phyloP scores from a whole-genome alignment of 1,284 basidiomycete genomes.

The Ustilago tritici region DNA sequence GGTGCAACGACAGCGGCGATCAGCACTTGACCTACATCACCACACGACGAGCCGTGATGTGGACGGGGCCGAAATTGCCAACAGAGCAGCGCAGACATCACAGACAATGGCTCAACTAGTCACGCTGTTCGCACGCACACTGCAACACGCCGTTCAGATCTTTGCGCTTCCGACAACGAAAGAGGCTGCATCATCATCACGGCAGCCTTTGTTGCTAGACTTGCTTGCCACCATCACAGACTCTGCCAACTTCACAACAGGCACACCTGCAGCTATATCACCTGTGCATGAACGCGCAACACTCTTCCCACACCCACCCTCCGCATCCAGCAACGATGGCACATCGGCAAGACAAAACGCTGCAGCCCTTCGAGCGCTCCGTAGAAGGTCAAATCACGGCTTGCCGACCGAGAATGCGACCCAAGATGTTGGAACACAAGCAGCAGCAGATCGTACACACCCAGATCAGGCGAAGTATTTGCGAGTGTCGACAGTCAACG shows the following conservation, averaged over 20 bases:
- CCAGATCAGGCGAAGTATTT: slow-evolving; percentile 1
- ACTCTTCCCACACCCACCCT: slow-evolving; percentile 11
- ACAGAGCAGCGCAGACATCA: slow-evolving; percentile 22
- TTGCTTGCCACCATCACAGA: slow-evolving; percentile 26
- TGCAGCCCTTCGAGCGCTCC: slow-evolving; percentile 27
- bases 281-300: slow-evolving; percentile 22
- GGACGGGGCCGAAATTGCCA: background rate
- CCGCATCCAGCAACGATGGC: slow-evolving; percentile 4
- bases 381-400: slow-evolving; percentile 36
- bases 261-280: slow-evolving; percentile 9
- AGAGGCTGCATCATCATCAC: background rate
- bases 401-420: slow-evolving; percentile 11
- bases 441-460: slow-evolving; percentile 1
- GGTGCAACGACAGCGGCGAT: slow-evolving; percentile 17
- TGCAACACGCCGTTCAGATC: slow-evolving; percentile 43
- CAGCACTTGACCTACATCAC: slow-evolving; percentile 4
- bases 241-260: slow-evolving; percentile 14
- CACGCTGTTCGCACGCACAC: slow-evolving; percentile 33
- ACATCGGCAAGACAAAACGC: slow-evolving; percentile 22
- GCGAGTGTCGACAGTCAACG: slow-evolving; percentile 34
- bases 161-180: slow-evolving; percentile 24
- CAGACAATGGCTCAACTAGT: slow-evolving; percentile 32
- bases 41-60: slow-evolving; percentile 2
- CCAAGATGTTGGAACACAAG: background rate
- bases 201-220: slow-evolving; percentile 18